A percentile compares a stretch with the other conserved stretches of the same genome.
phyloP scores from a whole-genome alignment of 306 rosid genomes.

The Gynostemma pentaphyllum region DNA sequence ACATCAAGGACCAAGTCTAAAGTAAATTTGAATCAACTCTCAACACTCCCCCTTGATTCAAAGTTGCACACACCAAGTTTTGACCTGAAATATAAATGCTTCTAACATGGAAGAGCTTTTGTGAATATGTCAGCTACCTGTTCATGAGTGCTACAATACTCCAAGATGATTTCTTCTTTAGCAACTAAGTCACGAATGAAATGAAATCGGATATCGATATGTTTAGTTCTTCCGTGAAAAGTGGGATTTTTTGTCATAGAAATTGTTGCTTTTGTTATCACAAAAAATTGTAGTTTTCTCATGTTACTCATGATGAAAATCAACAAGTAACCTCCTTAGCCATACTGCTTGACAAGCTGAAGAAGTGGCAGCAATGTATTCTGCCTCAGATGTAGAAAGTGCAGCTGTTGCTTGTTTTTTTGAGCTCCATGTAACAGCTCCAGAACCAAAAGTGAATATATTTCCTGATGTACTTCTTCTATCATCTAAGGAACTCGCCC shows the following conservation, averaged over 20 bases:
- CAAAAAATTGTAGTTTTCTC: not conserved
- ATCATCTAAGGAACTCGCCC: conserved; percentile 2
- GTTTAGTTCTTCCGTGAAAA: no score
- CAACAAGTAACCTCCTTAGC: not conserved
- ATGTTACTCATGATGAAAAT: not conserved
- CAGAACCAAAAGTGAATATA: not conserved
- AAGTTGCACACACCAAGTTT: not conserved
- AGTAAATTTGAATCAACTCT: not conserved
- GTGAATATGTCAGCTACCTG: not conserved
- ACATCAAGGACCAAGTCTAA: not conserved
- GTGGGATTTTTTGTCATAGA: not conserved
- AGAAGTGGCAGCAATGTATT: not conserved
- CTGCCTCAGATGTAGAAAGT: not conserved
- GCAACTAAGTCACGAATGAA: not conserved
- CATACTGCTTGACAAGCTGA: conserved; percentile 1
- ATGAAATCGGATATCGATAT: not conserved
- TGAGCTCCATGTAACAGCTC: conserved; percentile 4
- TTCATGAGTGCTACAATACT: no score
- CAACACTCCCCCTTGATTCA: not conserved
- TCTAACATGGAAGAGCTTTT: not conserved
- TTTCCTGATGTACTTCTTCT: conserved; percentile 1
- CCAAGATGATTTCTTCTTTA: not conserved
- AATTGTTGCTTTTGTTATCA: not conserved
- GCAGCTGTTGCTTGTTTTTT: not conserved
- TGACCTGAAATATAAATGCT: not conserved